phyloP scores from a whole-genome alignment of 345 rosid species.

The Corchorus capsularis region DNA sequence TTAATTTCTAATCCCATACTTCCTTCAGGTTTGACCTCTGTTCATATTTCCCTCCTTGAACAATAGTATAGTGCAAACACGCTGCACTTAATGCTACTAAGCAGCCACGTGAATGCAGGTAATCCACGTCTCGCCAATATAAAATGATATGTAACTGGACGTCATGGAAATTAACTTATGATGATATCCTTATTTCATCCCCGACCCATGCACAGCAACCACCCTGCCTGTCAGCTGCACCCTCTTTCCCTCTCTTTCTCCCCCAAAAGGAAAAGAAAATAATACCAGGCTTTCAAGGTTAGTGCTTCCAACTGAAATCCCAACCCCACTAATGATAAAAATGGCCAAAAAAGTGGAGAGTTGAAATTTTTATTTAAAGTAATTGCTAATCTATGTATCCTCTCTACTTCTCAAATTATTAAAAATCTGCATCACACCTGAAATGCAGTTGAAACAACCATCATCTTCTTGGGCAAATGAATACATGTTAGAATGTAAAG shows the following conservation, averaged over 20 bases:
- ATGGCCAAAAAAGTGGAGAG: neutral
- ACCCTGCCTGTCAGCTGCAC: too few species aligned
- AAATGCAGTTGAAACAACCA: slow-evolving; percentile 54
- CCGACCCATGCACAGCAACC: too few species aligned
- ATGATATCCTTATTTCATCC: neutral
- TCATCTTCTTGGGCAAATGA: slow-evolving; percentile 54
- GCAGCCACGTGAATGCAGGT: neutral
- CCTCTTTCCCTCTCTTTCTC: too few species aligned
- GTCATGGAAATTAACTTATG: neutral
- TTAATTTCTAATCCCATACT: neutral
- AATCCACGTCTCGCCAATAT: neutral
- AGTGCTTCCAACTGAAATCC: neutral
- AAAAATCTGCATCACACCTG: slow-evolving; percentile 41
- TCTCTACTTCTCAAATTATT: slow-evolving; percentile 9
- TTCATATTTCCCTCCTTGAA: neutral
- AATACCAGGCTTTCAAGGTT: neutral
- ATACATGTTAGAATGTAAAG: slow-evolving; percentile 48
- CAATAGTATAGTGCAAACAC: neutral
- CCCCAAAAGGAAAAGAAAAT: neutral
- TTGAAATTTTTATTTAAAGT: neutral
- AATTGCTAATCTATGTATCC: slow-evolving; percentile 7
- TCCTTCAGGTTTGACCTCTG: neutral
- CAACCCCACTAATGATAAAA: neutral
- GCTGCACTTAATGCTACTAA: neutral
- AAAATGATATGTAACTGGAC: too few species aligned